Conservation (phyloP, 352 stramenopile species). For the Phytophthora tentaculata region DNA sequence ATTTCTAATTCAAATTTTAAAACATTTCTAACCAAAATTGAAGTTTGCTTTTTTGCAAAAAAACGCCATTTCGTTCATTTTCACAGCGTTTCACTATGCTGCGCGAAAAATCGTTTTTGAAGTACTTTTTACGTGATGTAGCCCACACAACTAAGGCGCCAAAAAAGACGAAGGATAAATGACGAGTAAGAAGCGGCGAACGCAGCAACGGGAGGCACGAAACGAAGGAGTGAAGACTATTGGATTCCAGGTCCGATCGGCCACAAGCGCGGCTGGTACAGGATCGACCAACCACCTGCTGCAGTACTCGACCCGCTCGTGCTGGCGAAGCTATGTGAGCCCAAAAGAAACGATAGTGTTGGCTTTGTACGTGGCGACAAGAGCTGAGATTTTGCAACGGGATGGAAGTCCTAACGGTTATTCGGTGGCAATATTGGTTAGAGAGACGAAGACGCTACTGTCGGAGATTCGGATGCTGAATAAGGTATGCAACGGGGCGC, state of each 20-base stretch:
- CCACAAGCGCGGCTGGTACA: conserved; percentile 38
- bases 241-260: conserved; percentile 50
- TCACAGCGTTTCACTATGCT: too few relatives aligned
- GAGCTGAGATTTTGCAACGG: not conserved
- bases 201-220: conserved; percentile 3
- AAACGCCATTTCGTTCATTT: too few relatives aligned
- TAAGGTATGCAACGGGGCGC: conserved; percentile 42
- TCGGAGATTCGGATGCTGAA: conserved; percentile 78
- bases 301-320: conserved; percentile 59
- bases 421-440: not conserved
- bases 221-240: conserved; percentile 25
- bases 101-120: too few relatives aligned
- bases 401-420: not conserved
- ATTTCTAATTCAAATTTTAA: conserved; percentile 17
- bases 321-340: conserved; percentile 70
- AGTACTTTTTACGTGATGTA: too few relatives aligned
- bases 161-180: not conserved
- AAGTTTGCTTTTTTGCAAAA: too few relatives aligned
- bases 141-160: too few relatives aligned
- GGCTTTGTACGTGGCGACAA: conserved; percentile 42
- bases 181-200: not conserved
- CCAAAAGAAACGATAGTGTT: conserved; percentile 59
- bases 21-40: too few relatives aligned
- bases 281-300: conserved; percentile 47
- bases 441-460: conserved; percentile 67